Evolutionary conservation across 768 basidiomycete species (phyloP).

Genomic region (Amylocystis lapponica): DNA sequence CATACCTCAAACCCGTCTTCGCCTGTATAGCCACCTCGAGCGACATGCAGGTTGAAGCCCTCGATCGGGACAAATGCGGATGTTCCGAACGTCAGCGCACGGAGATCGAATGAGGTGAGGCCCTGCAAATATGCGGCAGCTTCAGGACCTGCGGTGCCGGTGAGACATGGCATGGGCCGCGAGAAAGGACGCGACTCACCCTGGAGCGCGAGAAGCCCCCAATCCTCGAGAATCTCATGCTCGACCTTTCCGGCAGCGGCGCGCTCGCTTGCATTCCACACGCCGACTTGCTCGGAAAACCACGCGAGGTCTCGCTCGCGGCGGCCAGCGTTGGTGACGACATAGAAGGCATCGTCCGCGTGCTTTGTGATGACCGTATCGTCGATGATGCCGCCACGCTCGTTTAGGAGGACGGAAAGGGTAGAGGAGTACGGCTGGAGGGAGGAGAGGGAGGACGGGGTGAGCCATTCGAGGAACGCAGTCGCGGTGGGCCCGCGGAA

Average conservation of each 20-base stretch:
- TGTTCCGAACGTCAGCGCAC: constrained; percentile 74
- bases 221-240: constrained; percentile 73
- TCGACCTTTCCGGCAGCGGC: constrained; percentile 59
- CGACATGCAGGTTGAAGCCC: constrained; percentile 77
- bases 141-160: constrained; percentile 61
- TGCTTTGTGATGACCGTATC: constrained; percentile 92
- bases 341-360: constrained; percentile 73
- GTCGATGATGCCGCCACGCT: constrained; percentile 90
- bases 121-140: constrained; percentile 76
- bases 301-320: constrained; percentile 76
- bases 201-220: constrained; percentile 90
- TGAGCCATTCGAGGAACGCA: constrained; percentile 83
- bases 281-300: constrained; percentile 59
- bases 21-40: constrained; percentile 95
- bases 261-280: constrained; percentile 68
- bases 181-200: constrained; percentile 37
- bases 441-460: constrained; percentile 71
- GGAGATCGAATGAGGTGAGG: constrained; percentile 70
- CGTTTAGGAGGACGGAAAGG: constrained; percentile 85
- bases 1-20: constrained; percentile 96
- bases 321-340: constrained; percentile 94
- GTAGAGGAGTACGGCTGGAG: constrained; percentile 75
- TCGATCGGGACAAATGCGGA: constrained; percentile 77
- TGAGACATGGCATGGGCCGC: background rate
- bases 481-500: constrained; percentile 78